A percentile compares a stretch with the other conserved stretches of the same genome.
These are phyloP conservation scores for Vigna unguiculata DNA, from an alignment of 306 rosid genomes.

Conservation along the genomic window DNA sequence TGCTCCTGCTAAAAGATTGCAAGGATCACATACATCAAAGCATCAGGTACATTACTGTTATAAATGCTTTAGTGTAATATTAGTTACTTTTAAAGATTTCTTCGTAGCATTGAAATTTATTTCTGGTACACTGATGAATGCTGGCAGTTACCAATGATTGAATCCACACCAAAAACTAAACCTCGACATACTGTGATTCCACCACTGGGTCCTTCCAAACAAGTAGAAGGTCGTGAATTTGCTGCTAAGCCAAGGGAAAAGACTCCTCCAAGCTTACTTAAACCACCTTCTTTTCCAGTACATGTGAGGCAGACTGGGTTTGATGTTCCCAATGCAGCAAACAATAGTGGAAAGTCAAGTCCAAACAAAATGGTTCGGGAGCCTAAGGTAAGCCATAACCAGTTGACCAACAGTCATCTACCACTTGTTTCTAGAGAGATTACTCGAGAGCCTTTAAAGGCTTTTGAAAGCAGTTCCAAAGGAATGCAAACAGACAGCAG, in stretches of 20 bases:
- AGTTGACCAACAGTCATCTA: conserved; percentile 51
- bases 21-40: conserved; percentile 61
- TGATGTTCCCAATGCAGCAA: conserved; percentile 60
- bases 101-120: background rate
- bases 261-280: conserved; percentile 66
- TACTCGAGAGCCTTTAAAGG: conserved; percentile 53
- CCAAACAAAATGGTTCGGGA: conserved; percentile 57
- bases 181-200: conserved; percentile 61
- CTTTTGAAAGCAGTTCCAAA: conserved; percentile 61
- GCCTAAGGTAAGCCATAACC: conserved; percentile 51
- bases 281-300: conserved; percentile 62
- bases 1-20: conserved; percentile 66
- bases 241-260: conserved; percentile 65
- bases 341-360: conserved; percentile 45
- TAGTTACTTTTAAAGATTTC: conserved; percentile 24
- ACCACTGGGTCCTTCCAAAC: conserved; percentile 65
- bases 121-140: conserved; percentile 8
- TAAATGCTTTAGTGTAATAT: conserved; percentile 9
- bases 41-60: conserved; percentile 64
- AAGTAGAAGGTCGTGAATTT: conserved; percentile 64
- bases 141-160: conserved; percentile 62
- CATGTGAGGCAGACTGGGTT: conserved; percentile 58
- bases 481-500: conserved; percentile 70
- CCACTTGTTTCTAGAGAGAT: conserved; percentile 52
- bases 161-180: conserved; percentile 67